Conservation (phyloP, 331 rosid species). For the Cydonia oblonga region DNA sequence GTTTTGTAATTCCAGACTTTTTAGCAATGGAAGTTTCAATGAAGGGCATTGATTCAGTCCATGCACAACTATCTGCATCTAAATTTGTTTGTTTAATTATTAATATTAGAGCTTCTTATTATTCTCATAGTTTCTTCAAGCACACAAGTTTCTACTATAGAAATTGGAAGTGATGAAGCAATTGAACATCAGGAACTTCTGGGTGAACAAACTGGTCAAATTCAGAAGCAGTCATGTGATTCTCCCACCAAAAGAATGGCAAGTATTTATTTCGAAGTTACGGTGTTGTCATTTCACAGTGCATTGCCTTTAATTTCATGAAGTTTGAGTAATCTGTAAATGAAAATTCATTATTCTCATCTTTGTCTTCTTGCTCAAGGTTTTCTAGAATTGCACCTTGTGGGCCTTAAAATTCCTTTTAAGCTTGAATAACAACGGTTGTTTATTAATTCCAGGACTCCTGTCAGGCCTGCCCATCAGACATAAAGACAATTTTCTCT, state of each 20-base stretch:
- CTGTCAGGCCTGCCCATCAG: constrained; percentile 27
- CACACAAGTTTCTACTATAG: constrained; percentile 26
- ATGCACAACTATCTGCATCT: not conserved
- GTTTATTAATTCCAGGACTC: constrained; percentile 42
- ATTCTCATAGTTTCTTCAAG: constrained; percentile 44
- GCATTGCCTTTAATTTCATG: not conserved
- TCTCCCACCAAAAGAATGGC: constrained; percentile 40
- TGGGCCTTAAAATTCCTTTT: not conserved
- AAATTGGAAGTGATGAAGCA: constrained; percentile 31
- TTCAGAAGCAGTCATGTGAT: constrained; percentile 32
- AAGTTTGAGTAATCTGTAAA: not conserved
- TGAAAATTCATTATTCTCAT: not conserved
- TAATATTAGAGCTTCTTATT: constrained; percentile 20
- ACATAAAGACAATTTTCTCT: constrained; percentile 75
- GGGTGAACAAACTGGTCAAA: constrained; percentile 32
- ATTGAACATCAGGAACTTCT: constrained; percentile 25
- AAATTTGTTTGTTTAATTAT: not conserved
- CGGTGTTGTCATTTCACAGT: not conserved
- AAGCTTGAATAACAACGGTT: not conserved
- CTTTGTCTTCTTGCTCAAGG: not conserved
- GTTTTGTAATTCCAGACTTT: not conserved
- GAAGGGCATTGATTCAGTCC: not conserved
- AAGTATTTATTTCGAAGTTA: not conserved
- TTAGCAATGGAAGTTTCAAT: no score
- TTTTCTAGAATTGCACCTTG: not conserved